Evolutionary conservation across 2,329 filamentous ascomycete genomes (phyloP).

Genomic region (Scedosporium minutisporum): DNA sequence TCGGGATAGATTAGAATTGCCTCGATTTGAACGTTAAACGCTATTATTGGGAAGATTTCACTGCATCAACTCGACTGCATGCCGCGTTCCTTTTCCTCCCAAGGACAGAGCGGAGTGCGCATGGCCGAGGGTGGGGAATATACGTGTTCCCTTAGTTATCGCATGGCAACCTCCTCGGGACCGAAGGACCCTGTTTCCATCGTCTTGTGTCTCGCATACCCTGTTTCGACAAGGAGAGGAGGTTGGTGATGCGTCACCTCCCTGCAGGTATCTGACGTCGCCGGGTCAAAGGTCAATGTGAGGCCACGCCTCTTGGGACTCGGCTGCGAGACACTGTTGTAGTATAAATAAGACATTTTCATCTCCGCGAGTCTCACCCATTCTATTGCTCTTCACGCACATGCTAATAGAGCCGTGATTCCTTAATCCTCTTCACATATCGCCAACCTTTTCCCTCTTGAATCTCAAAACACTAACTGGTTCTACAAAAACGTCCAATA

Average conservation of each 20-base stretch:
- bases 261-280: not conserved
- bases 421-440: not conserved
- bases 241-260: not conserved
- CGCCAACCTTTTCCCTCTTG: not conserved
- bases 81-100: not conserved
- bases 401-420: not conserved
- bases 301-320: not conserved
- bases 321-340: not conserved
- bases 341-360: not conserved
- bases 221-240: not conserved
- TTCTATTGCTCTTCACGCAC: not conserved
- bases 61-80: not conserved
- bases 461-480: too few relatives aligned
- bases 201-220: not conserved
- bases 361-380: not conserved
- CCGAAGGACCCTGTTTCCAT: not conserved
- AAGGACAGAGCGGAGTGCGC: not conserved
- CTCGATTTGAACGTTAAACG: too few relatives aligned
- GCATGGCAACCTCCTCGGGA: not conserved
- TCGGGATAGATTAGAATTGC: too few relatives aligned
- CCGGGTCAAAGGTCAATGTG: not conserved
- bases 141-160: not conserved
- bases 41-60: not conserved
- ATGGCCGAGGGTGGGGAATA: not conserved
- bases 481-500: not conserved